Base-by-base conservation (phyloP, 495 filamentous ascomycete species). In the Hypoxylon rickii region DNA sequence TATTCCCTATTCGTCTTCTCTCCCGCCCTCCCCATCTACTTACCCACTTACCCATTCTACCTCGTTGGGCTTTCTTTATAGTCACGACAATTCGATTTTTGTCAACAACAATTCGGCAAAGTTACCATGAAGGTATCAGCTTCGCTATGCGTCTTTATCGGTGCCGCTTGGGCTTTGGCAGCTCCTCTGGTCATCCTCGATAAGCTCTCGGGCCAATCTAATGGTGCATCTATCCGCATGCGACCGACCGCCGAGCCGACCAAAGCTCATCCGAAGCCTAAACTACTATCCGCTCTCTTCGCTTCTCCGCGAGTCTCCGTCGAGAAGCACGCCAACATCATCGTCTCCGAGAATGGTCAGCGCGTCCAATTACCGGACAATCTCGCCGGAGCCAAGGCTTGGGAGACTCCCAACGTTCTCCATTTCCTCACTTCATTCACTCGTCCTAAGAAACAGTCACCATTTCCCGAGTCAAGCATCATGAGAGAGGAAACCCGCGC, bases 401-500 rank as follows among this genome's bases (percentile, higher is more conserved):
- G 59, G 59, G 59, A 63, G 11, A 63, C 59, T 6, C 59, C 59
- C 15, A 53, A 63, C 32, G 59, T 63, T n/a, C 39, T 63, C 24
- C 42, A 42, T 18, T 58, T 57, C 47, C 53, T 68, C 3, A 51
- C 38, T 16, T 63, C 55, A 13, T 33, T 63, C 11, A 41, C 59
- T 22, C 59, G 33, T 17, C 52, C 46, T 16, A 51, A 55, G 53
- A 68, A 51, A 19, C 60, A 55, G 24, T 51, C 51, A 26, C 63
- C 63, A 11, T 66, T 66, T 46, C 58, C 66, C 24, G 58, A 66
- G 17, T 68, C 63, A 13, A 68, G 65, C 38, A 66, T 68, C 24
- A 61, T 65, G 29, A 55, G 41, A 33, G 63, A 63, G 52, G 65
- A 68, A 40, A 66, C 65, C 13, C 50, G 52, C 12, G 65, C 58